These are phyloP conservation scores for Cryomyces minteri DNA, from an alignment of 495 filamentous ascomycete genomes.

Conservation along the genomic window DNA sequence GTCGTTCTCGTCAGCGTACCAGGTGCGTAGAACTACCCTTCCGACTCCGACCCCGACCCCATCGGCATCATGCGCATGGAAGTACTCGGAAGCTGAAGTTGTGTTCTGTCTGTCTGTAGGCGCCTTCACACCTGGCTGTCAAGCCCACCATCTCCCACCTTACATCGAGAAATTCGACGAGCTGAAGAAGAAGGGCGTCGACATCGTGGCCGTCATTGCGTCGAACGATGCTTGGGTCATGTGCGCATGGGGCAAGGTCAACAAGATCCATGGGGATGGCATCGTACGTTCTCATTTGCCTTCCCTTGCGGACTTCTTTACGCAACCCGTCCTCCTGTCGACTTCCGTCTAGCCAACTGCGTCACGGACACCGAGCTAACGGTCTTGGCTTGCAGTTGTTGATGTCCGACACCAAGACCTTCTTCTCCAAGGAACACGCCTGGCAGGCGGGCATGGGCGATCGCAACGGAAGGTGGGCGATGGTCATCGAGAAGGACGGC, in stretches of 20 bases:
- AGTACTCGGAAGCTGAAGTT: background rate
- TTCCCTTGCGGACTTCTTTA: too few species aligned
- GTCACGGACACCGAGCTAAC: background rate
- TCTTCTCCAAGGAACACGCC: conserved; percentile 66
- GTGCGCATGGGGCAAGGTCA: conserved; percentile 92
- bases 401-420: conserved; percentile 57
- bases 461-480: conserved; percentile 63
- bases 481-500: conserved; percentile 69
- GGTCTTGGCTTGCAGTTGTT: conserved; percentile 40
- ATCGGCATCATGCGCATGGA: background rate
- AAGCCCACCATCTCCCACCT: conserved; percentile 67
- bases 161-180: conserved; percentile 58
- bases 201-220: conserved; percentile 68
- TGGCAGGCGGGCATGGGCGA: conserved; percentile 56
- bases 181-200: conserved; percentile 71
- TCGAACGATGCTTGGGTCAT: conserved; percentile 88
- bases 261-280: conserved; percentile 58
- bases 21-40: conserved; percentile 24
- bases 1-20: conserved; percentile 82
- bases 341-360: background rate
- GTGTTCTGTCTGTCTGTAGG: conserved; percentile 23
- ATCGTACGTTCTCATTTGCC: conserved; percentile 38
- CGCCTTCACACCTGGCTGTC: conserved; percentile 92
- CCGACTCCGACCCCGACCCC: background rate
- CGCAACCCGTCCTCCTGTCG: background rate